Evolutionary conservation across 495 filamentous ascomycete genomes (phyloP).

Genomic region (Penicillium daleae): DNA sequence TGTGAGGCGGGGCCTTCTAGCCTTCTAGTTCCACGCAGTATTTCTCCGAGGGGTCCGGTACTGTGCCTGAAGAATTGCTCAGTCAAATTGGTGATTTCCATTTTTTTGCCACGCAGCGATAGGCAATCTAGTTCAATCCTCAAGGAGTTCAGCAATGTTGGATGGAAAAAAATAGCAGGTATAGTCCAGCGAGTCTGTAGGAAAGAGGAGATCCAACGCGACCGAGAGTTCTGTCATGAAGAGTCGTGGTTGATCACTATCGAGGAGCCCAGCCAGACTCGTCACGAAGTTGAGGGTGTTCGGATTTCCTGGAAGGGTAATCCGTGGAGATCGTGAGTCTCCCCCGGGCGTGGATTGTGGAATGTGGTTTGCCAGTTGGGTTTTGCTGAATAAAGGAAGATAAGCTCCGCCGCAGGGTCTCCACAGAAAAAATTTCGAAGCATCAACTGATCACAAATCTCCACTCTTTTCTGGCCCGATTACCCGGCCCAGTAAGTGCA

Average conservation of each 20-base stretch:
- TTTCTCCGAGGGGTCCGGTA: too few relatives aligned
- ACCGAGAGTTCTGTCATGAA: neutral
- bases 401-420: constrained; percentile 33
- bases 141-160: too few relatives aligned
- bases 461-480: constrained; percentile 20
- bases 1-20: neutral
- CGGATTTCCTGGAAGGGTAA: constrained; percentile 36
- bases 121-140: too few relatives aligned
- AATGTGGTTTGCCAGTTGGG: constrained; percentile 10
- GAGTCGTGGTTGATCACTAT: neutral
- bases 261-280: neutral
- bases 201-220: neutral
- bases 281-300: constrained; percentile 27
- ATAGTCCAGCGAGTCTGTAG: neutral
- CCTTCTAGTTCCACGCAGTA: neutral
- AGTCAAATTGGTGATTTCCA: neutral
- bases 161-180: too few relatives aligned
- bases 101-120: too few relatives aligned
- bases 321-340: constrained; percentile 37
- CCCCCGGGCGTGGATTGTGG: constrained; percentile 26
- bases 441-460: constrained; percentile 35
- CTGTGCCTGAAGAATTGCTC: neutral
- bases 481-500: constrained; percentile 20
- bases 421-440: constrained; percentile 39
- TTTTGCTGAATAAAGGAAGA: constrained; percentile 23